Evolutionary conservation across 1,284 basidiomycete genomes (phyloP).

Genomic region (Boletellus deceptivus): DNA sequence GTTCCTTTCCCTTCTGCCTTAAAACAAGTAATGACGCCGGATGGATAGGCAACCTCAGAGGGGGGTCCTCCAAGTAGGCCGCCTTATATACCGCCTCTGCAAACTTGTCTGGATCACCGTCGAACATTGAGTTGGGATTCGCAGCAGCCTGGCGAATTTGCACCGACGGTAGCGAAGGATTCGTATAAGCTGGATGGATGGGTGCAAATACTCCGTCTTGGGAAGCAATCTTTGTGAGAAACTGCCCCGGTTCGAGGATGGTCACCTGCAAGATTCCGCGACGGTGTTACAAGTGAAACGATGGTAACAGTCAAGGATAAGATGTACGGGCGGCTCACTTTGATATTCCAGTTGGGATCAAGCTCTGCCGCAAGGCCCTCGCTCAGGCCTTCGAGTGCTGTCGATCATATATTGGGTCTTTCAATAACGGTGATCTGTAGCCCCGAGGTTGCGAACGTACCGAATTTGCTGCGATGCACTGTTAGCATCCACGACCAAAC

Average conservation of each 20-base stretch:
- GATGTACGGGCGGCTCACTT: conserved; percentile 8
- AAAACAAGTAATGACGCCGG: conserved; percentile 4
- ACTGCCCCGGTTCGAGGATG: conserved; percentile 22
- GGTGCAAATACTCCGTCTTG: not conserved
- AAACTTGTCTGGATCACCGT: conserved; percentile 23
- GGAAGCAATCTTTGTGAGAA: conserved; percentile 13
- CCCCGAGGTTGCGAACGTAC: conserved; percentile 3
- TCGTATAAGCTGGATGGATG: conserved; percentile 20
- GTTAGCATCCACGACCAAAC: not conserved
- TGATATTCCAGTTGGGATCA: conserved; percentile 25
- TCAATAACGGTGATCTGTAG: not conserved
- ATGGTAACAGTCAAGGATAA: not conserved
- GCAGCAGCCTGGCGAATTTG: not conserved
- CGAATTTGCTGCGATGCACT: conserved; percentile 17
- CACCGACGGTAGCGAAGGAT: conserved; percentile 5
- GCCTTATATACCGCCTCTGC: conserved; percentile 13
- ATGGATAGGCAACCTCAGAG: conserved; percentile 30
- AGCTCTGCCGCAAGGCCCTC: conserved; percentile 19
- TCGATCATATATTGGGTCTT: not conserved
- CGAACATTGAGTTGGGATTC: not conserved
- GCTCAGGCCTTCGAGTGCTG: conserved; percentile 22
- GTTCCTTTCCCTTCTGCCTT: conserved; percentile 13
- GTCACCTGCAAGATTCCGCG: conserved; percentile 13
- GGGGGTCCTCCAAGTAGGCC: conserved; percentile 22
- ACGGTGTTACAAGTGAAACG: not conserved